Base-by-base conservation (phyloP, 2,329 filamentous ascomycete species). In the Clonostachys rhizophaga region DNA sequence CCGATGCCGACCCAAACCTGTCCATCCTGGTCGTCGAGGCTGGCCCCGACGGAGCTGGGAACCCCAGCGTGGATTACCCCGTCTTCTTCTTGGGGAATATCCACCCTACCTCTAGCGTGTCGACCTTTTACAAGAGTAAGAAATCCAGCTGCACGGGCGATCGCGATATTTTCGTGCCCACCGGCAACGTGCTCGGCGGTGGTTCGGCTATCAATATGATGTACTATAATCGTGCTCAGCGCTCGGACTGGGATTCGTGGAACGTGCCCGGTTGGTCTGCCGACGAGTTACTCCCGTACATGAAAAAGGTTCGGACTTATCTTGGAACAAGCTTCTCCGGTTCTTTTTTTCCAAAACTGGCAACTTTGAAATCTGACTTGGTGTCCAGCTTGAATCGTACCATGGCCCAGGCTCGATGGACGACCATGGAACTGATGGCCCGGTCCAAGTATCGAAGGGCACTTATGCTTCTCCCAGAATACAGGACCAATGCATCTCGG, bases 311-410 rank as follows among this genome's bases (percentile, higher is more conserved):
- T 30, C 24, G 24, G 24, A 9, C 24, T 30, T 9, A 5, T 10
- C 33, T 18, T n/a, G 36, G 36, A 39, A 7, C 14, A 9, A 16
- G 9, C 36, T 39, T n/a, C 24, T 30, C 24, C 24, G 24, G 24
- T 9, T 10, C 9, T 10, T 30, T 30, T 9, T 9, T 30, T 30
- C 24, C 20, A 7, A 30, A 30, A 30, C 24, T 30, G 24, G 24
- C 24, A 30, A 30, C 8, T 9, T 30, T 39, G 36, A 39, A 2
- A 34, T 18, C 14, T n/a, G 33, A 37, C 14, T 18, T 20, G 10
- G 14, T 9, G 30, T n/a, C n/a, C 51, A 64, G 66, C 56, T 78
- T 24, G 78, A 81, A 58, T 80, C 74, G 0, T 81, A 76, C 50
- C 69, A 74, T 47, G 74, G 72, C 30, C 34, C 41, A 14, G 24